These are phyloP conservation scores for Recurvomyces mirabilis DNA, from an alignment of 495 filamentous ascomycete species.

Conservation along the genomic window DNA sequence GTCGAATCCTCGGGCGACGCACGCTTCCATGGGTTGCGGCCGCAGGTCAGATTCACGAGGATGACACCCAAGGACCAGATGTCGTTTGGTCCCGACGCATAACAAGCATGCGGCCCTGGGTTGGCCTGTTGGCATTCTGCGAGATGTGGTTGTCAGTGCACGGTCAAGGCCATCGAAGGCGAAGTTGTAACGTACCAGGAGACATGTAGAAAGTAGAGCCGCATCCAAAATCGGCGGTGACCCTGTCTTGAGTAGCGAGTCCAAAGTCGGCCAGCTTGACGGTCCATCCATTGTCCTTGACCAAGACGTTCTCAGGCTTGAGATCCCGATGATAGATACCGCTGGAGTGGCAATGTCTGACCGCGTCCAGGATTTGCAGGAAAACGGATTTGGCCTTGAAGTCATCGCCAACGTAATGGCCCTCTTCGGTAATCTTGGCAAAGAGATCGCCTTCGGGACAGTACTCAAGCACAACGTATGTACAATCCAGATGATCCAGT, in stretches of 20 bases:
- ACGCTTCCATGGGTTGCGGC: conserved; percentile 97
- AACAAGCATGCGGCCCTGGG: conserved; percentile 64
- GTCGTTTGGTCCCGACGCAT: conserved; percentile 89
- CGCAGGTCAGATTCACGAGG: conserved; percentile 93
- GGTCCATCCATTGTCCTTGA: conserved; percentile 72
- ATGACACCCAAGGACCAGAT: conserved; percentile 97
- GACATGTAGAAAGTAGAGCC: conserved; percentile 99
- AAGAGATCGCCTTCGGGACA: conserved; percentile 97
- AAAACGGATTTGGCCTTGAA: conserved; percentile 74
- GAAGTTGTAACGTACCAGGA: conserved; percentile 87
- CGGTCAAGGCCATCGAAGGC: too few relatives aligned
- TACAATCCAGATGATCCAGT: conserved; percentile 84
- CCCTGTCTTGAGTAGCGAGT: conserved; percentile 70
- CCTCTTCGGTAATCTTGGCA: conserved; percentile 88
- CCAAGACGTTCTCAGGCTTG: conserved; percentile 96
- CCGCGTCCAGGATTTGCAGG: conserved; percentile 94
- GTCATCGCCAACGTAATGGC: conserved; percentile 89
- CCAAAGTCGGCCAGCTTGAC: conserved; percentile 98
- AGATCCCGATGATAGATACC: conserved; percentile 97
- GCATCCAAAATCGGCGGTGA: conserved; percentile 91
- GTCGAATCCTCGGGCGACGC: conserved; percentile 89
- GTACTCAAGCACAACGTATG: conserved; percentile 93
- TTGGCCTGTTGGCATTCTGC: conserved; percentile 88
- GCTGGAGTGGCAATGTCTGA: conserved; percentile 82
- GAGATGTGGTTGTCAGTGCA: conserved; percentile 1